These are phyloP conservation scores for Vanrija pseudolonga DNA, from an alignment of 1,284 basidiomycete genomes.

Conservation along the genomic window DNA sequence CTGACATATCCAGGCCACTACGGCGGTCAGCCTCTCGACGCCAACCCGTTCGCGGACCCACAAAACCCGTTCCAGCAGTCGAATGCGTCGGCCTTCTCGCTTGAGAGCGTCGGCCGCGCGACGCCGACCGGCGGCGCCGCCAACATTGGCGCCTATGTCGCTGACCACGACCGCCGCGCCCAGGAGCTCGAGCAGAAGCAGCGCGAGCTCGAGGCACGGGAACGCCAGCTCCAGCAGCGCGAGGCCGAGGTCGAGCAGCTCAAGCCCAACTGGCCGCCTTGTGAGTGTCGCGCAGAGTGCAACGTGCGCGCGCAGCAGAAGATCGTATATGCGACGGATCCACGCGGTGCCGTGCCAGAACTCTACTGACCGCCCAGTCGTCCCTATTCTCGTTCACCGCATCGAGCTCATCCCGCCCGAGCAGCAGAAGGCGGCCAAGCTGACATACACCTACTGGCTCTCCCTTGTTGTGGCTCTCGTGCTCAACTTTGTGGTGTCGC, in stretches of 20 bases:
- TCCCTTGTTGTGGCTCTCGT: slow-evolving; percentile 72
- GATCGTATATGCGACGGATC: too few relatives aligned
- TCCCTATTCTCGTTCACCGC: slow-evolving; percentile 88
- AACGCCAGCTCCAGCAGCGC: slow-evolving; percentile 27
- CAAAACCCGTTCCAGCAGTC: slow-evolving; percentile 37
- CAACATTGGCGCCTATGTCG: slow-evolving; percentile 19
- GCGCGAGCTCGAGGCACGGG: slow-evolving; percentile 34
- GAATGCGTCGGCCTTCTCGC: slow-evolving; percentile 41
- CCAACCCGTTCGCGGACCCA: slow-evolving; percentile 37
- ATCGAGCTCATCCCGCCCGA: slow-evolving; percentile 85
- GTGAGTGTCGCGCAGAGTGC: slow-evolving; percentile 25
- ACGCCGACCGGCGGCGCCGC: slow-evolving; percentile 14
- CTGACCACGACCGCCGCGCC: slow-evolving; percentile 18
- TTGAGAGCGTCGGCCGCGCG: slow-evolving; percentile 22
- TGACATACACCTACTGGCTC: slow-evolving; percentile 84
- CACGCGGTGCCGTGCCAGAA: too few relatives aligned
- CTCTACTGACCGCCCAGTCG: slow-evolving; percentile 57
- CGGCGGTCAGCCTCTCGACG: slow-evolving; percentile 9
- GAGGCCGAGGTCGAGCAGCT: slow-evolving; percentile 30
- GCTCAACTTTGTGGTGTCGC: slow-evolving; percentile 86
- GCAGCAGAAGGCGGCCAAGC: slow-evolving; percentile 70
- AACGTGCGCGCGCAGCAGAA: too few relatives aligned
- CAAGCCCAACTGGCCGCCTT: slow-evolving; percentile 48
- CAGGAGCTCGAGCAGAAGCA: slow-evolving; percentile 35
- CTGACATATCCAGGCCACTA: too few relatives aligned